Evolutionary conservation across 1,139 yeast genomes (phyloP).

Genomic region (Magnusiomyces starmeri): DNA sequence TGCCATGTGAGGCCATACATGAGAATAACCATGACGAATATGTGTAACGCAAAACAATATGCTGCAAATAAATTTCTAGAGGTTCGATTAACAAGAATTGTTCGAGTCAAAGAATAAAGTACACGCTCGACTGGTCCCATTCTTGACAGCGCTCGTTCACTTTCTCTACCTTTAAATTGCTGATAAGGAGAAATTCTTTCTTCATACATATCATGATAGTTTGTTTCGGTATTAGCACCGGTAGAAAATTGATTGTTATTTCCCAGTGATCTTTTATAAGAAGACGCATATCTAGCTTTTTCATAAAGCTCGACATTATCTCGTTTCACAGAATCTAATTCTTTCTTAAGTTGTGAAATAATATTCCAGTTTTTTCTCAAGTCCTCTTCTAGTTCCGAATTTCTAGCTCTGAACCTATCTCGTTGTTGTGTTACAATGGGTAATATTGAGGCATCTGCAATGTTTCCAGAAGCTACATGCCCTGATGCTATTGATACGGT

Average conservation of each 20-base stretch:
- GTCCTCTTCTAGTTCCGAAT: slow-evolving; percentile 78
- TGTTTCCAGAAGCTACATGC: slow-evolving; percentile 8
- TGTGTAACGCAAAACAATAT: slow-evolving; percentile 71
- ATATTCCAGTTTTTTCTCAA: slow-evolving; percentile 50
- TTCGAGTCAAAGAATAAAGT: slow-evolving; percentile 66
- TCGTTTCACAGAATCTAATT: slow-evolving; percentile 53
- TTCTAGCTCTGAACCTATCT: slow-evolving; percentile 78
- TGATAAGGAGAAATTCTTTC: slow-evolving; percentile 77
- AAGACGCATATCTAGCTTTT: slow-evolving; percentile 65
- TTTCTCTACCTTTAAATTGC: slow-evolving; percentile 70
- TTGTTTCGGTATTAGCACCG: slow-evolving; percentile 45
- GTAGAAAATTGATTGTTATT: background rate
- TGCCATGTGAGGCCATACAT: slow-evolving; percentile 41
- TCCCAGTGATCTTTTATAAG: slow-evolving; percentile 19
- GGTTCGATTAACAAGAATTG: slow-evolving; percentile 63
- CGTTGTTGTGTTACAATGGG: slow-evolving; percentile 92
- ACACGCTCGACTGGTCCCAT: slow-evolving; percentile 74
- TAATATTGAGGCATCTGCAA: slow-evolving; percentile 46
- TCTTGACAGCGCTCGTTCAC: slow-evolving; percentile 64
- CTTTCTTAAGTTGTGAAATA: slow-evolving; percentile 56
- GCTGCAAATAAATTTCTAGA: slow-evolving; percentile 66
- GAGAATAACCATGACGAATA: slow-evolving; percentile 60
- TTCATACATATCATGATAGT: slow-evolving; percentile 61
- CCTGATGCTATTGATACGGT: slow-evolving; percentile 10
- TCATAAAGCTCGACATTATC: slow-evolving; percentile 81